Evolutionary conservation across 192 early-diverging fungal species (phyloP).

Genomic region (Powellomyces hirtus): DNA sequence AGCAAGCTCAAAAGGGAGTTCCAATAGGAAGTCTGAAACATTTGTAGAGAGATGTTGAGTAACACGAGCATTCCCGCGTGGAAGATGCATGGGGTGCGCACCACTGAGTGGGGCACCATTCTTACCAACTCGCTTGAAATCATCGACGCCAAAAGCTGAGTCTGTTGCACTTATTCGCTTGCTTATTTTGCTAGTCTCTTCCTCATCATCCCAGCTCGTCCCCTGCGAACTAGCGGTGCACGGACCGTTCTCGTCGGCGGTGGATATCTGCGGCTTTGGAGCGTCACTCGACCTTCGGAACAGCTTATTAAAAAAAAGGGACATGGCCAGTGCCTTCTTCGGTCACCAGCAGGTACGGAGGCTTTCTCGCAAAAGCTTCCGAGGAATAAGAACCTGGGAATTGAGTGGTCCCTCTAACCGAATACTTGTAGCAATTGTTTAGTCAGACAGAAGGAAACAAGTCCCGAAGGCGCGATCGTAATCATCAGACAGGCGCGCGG

Average conservation of each 20-base stretch:
- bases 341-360: no score
- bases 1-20: conserved; percentile 44
- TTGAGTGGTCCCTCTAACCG: no score
- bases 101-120: no score
- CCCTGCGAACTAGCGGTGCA: not conserved
- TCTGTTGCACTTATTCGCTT: conserved; percentile 47
- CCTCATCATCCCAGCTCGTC: not conserved
- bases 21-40: conserved; percentile 32
- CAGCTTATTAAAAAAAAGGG: not conserved
- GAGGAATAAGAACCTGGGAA: no score
- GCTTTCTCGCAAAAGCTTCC: no score
- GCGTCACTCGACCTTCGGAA: not conserved
- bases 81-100: not conserved
- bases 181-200: not conserved
- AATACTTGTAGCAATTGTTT: no score
- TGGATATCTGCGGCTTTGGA: not conserved
- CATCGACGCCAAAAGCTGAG: conserved; percentile 48
- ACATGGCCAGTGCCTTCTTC: no score
- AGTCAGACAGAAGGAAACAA: no score
- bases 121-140: not conserved
- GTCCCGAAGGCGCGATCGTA: no score
- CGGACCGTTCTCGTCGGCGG: not conserved
- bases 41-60: not conserved
- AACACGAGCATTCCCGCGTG: not conserved
- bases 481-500: no score